These are phyloP conservation scores for Venturia carpophila DNA, from an alignment of 2,329 filamentous ascomycete species.

Conservation along the genomic window DNA sequence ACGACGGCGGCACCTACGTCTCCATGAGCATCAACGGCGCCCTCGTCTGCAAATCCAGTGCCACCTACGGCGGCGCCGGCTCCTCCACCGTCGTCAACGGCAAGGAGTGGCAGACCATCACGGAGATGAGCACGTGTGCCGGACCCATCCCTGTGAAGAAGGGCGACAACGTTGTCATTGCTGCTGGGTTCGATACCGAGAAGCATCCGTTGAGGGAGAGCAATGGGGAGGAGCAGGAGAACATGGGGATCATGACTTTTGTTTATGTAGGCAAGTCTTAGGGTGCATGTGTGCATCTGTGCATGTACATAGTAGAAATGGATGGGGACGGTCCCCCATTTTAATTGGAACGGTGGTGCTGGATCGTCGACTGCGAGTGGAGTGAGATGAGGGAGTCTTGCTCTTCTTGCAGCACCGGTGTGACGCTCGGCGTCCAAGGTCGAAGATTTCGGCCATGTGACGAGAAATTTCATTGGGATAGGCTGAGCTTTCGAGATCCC, in stretches of 20 bases:
- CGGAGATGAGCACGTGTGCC: neutral
- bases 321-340: no score
- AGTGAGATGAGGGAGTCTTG: neutral
- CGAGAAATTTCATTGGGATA: no score
- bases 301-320: no score
- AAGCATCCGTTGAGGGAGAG: neutral
- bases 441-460: no score
- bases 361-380: no score
- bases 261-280: neutral
- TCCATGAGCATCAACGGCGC: neutral
- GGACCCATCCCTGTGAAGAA: constrained; percentile 5
- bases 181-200: neutral
- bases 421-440: no score
- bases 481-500: no score
- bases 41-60: neutral
- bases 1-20: constrained; percentile 2
- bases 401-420: no score
- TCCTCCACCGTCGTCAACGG: neutral
- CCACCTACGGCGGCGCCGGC: neutral
- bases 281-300: neutral
- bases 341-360: neutral
- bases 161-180: neutral
- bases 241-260: constrained; percentile 17
- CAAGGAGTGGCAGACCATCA: constrained; percentile 6
- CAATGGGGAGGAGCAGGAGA: constrained; percentile 14